Evolutionary conservation across 176 grass and related monocot genomes (phyloP).

Genomic region (Carex scoparia): DNA sequence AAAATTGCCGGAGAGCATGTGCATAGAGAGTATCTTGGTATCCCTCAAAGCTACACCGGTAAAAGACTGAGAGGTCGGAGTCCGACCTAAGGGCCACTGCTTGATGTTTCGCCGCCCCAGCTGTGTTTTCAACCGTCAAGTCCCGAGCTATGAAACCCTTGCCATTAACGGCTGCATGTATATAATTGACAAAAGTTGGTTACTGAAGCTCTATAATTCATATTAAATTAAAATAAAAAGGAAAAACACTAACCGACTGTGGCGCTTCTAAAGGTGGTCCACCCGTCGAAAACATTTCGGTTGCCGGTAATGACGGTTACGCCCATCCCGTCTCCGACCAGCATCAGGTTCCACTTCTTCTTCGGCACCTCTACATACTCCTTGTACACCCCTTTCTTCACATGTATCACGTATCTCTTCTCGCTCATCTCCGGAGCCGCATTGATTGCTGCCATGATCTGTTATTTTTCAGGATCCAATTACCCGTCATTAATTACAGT

Average conservation of each 20-base stretch:
- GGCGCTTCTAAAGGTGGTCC: constrained; percentile 59
- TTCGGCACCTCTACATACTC: constrained; percentile 77
- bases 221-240: neutral
- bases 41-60: constrained; percentile 64
- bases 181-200: neutral
- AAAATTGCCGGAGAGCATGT: constrained; percentile 85
- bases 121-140: constrained; percentile 76
- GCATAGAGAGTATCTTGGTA: constrained; percentile 97
- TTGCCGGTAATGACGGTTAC: constrained; percentile 58
- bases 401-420: constrained; percentile 61
- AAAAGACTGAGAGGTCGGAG: constrained; percentile 77
- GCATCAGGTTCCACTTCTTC: constrained; percentile 79
- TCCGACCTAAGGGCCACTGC: constrained; percentile 73
- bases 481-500: neutral
- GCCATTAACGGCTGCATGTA: constrained; percentile 35
- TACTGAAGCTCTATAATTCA: neutral
- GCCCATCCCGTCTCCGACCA: constrained; percentile 72
- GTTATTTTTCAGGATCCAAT: neutral
- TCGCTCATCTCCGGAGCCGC: constrained; percentile 43
- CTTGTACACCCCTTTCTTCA: constrained; percentile 65
- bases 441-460: constrained; percentile 38
- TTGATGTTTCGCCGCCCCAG: constrained; percentile 60
- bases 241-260: constrained; percentile 49
- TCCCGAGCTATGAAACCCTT: constrained; percentile 69
- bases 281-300: constrained; percentile 53